phyloP scores from a whole-genome alignment of 305 asterid species.

The Petunia hybrid region DNA sequence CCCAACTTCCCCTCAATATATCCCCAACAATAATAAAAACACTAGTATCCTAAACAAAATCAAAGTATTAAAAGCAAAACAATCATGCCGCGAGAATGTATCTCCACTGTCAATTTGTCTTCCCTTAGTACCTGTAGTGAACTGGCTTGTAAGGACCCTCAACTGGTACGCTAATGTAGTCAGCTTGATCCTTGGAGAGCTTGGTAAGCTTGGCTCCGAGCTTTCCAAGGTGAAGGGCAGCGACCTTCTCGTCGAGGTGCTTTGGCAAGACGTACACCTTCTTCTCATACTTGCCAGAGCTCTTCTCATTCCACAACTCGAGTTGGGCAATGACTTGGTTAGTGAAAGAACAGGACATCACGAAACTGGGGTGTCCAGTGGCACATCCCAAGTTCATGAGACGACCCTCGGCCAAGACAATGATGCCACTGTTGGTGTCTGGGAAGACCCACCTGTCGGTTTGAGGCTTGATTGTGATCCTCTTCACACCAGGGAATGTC shows the following conservation, averaged over 20 bases:
- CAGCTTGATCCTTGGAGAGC: conserved; percentile 67
- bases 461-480: conserved; percentile 78
- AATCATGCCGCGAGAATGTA: background rate
- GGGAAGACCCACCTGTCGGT: conserved; percentile 79
- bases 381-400: conserved; percentile 82
- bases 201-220: conserved; percentile 74
- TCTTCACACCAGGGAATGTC: conserved; percentile 73
- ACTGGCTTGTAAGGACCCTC: conserved; percentile 87
- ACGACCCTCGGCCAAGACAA: conserved; percentile 76
- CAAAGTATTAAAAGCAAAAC: background rate
- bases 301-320: conserved; percentile 79
- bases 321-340: conserved; percentile 81
- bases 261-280: conserved; percentile 75
- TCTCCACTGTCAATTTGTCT: background rate
- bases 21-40: conserved; percentile 24
- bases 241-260: conserved; percentile 79
- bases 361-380: conserved; percentile 79
- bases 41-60: background rate
- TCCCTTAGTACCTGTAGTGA: conserved; percentile 68
- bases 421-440: conserved; percentile 63
- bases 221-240: conserved; percentile 69
- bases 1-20: background rate
- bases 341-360: conserved; percentile 80
- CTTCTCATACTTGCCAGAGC: conserved; percentile 67
- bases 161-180: conserved; percentile 62